Percentiles rank a stretch among this genome's conserved stretches.
phyloP scores from a whole-genome alignment of 2,329 filamentous ascomycete genomes.

The Sporothrix pseudoabietina region DNA sequence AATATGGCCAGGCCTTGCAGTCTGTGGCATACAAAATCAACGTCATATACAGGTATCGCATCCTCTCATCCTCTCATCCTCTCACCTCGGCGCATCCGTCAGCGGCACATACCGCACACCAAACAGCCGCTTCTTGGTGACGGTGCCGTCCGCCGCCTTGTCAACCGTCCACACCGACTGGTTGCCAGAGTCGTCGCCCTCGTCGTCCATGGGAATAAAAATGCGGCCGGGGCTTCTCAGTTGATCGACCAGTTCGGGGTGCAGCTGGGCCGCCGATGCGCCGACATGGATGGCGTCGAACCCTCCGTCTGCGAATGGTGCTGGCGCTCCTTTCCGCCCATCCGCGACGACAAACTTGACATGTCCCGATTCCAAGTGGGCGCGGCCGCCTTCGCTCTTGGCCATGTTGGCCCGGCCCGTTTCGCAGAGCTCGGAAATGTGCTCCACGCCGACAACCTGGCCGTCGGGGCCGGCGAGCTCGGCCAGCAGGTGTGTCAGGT shows the following conservation, averaged over 20 bases:
- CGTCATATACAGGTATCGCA: neutral
- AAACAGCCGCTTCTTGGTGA: constrained; percentile 64
- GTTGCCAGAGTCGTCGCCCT: neutral
- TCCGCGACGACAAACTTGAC: constrained; percentile 77
- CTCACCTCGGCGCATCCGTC: constrained; percentile 33
- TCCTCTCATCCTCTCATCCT: neutral
- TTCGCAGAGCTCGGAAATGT: constrained; percentile 66
- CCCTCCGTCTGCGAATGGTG: constrained; percentile 47
- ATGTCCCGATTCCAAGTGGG: constrained; percentile 63
- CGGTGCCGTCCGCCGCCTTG: constrained; percentile 65
- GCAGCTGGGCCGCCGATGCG: constrained; percentile 75
- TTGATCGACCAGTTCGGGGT: constrained; percentile 73
- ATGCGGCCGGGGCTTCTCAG: constrained; percentile 76
- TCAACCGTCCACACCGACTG: constrained; percentile 76
- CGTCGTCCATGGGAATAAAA: constrained; percentile 73
- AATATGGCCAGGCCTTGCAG: neutral
- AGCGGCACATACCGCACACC: constrained; percentile 69
- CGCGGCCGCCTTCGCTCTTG: constrained; percentile 61
- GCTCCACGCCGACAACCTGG: constrained; percentile 71
- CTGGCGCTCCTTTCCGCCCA: constrained; percentile 62
- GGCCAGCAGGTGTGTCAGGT: constrained; percentile 85
- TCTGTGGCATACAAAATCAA: too few species aligned
- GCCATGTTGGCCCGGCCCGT: constrained; percentile 66
- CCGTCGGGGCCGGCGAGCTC: constrained; percentile 64
- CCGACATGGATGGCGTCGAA: constrained; percentile 98